A percentile compares a stretch with the other conserved stretches of the same genome.
Evolutionary conservation across 495 filamentous ascomycete species (phyloP).

Genomic region (Pyronema omphalodes): DNA sequence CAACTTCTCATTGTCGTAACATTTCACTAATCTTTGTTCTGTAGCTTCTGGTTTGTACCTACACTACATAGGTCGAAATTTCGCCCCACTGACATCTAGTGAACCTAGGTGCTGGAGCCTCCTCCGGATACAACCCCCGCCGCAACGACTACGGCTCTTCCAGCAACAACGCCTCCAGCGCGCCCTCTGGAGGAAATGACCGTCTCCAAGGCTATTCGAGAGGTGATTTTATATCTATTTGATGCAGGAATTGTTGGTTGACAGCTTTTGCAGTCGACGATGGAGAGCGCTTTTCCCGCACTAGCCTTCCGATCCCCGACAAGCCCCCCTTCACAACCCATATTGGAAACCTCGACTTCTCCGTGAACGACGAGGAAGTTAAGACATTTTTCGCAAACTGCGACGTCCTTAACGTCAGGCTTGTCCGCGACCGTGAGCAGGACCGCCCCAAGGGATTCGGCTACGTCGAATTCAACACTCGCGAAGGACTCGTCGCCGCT

Average conservation of each 20-base stretch:
- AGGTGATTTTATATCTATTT: conserved; percentile 25
- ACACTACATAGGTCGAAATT: not conserved
- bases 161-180: conserved; percentile 12
- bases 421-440: conserved; percentile 87
- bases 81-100: not conserved
- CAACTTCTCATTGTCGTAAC: not conserved
- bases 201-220: conserved; percentile 4
- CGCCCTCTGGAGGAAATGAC: conserved; percentile 3
- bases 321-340: conserved; percentile 90
- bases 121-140: conserved; percentile 2
- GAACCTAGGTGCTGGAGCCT: not conserved
- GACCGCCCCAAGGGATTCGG: conserved; percentile 91
- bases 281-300: conserved; percentile 33
- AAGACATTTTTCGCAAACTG: conserved; percentile 71
- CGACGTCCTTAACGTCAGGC: conserved; percentile 69
- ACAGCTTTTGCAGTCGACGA: conserved; percentile 26
- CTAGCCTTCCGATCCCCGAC: conserved; percentile 67
- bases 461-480: conserved; percentile 79
- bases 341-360: conserved; percentile 89
- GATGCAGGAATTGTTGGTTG: conserved; percentile 10
- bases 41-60: not conserved
- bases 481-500: conserved; percentile 82
- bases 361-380: conserved; percentile 63
- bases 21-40: not conserved
- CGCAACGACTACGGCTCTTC: conserved; percentile 21